phyloP scores from a whole-genome alignment of 768 basidiomycete genomes.

The Trametes gibbosa region DNA sequence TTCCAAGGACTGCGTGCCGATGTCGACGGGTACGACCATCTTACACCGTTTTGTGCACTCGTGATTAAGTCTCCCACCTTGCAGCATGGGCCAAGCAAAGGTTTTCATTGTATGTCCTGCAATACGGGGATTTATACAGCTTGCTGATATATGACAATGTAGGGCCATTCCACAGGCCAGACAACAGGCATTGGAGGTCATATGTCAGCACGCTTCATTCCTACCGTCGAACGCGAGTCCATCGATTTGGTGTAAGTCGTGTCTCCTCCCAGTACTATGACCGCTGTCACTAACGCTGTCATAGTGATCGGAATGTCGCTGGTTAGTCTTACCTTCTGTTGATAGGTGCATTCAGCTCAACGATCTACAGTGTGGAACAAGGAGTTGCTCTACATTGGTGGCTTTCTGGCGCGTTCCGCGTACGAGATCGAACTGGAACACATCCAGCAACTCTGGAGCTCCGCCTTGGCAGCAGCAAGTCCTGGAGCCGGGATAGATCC shows the following conservation, averaged over 20 bases:
- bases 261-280: neutral
- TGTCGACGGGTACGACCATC: slow-evolving; percentile 62
- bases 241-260: slow-evolving; percentile 76
- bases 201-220: slow-evolving; percentile 83
- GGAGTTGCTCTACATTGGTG: slow-evolving; percentile 83
- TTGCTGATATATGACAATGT: neutral
- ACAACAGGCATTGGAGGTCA: slow-evolving; percentile 80
- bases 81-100: slow-evolving; percentile 62
- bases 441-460: slow-evolving; percentile 61
- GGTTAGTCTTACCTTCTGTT: slow-evolving; percentile 39
- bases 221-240: slow-evolving; percentile 93
- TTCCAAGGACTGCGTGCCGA: slow-evolving; percentile 88
- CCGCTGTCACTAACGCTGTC: neutral
- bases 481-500: slow-evolving; percentile 10
- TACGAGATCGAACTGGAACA: slow-evolving; percentile 79
- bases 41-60: no score
- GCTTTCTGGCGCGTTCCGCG: slow-evolving; percentile 74
- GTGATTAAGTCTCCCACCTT: neutral
- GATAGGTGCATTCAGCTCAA: neutral
- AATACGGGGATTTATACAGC: neutral
- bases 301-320: slow-evolving; percentile 78
- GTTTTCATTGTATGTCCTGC: slow-evolving; percentile 75
- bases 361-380: slow-evolving; percentile 74
- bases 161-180: slow-evolving; percentile 91
- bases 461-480: slow-evolving; percentile 33